phyloP scores from a whole-genome alignment of 441 rosid genomes.

The Arabidopsis lyrata region DNA sequence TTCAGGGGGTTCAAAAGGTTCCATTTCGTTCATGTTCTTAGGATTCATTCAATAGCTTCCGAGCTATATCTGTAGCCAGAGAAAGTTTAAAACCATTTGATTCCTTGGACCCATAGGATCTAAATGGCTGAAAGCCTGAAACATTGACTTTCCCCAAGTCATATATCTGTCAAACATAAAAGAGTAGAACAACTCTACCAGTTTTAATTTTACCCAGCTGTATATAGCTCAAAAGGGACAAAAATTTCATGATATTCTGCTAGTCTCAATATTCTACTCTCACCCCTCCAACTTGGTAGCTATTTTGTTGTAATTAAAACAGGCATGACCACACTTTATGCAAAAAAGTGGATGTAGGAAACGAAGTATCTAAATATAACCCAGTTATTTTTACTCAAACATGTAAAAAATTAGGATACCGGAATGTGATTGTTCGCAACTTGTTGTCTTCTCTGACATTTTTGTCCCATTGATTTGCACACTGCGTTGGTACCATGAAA shows the following conservation, averaged over 20 bases:
- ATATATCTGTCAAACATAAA: too few species aligned
- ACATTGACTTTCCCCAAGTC: background rate
- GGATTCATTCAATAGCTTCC: background rate
- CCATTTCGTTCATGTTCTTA: background rate
- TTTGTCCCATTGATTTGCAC: background rate
- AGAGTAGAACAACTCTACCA: too few species aligned
- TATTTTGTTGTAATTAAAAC: background rate
- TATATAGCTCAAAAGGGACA: too few species aligned
- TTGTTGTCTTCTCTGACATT: background rate
- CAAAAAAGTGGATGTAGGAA: background rate
- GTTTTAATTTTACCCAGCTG: too few species aligned
- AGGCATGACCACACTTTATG: background rate
- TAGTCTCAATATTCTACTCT: too few species aligned
- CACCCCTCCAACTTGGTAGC: background rate
- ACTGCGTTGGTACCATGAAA: background rate
- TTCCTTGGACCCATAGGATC: background rate
- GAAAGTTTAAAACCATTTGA: background rate
- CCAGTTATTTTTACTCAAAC: background rate
- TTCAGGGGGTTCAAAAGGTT: constrained; percentile 11
- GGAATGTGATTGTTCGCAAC: background rate
- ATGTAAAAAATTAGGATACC: background rate
- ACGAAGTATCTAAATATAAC: background rate
- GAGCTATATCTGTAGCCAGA: background rate
- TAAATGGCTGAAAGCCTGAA: background rate
- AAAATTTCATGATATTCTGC: too few species aligned